Conservation (phyloP, 176 grass and related monocot genomes). For the Ananas comosus region DNA sequence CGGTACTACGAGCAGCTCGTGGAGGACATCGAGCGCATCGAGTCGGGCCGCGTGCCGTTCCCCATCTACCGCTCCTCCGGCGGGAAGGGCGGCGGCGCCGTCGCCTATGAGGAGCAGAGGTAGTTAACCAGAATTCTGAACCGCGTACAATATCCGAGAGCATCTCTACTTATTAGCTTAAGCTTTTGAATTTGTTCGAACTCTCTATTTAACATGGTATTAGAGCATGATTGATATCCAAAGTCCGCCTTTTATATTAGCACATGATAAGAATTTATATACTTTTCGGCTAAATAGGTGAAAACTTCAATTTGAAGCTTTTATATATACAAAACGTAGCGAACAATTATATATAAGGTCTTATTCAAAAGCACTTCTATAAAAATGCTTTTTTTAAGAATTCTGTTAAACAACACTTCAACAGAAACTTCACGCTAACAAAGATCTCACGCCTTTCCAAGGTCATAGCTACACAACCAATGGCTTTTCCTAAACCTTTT, state of each 20-base stretch:
- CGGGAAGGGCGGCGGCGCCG: not conserved
- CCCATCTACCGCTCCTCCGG: conserved; percentile 30
- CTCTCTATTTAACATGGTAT: not conserved
- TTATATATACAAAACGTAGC: too few species aligned
- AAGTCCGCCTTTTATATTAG: too few species aligned
- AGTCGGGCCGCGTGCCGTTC: conserved; percentile 44
- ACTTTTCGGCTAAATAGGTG: too few species aligned
- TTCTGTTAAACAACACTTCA: too few species aligned
- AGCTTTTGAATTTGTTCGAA: not conserved
- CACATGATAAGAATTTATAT: too few species aligned
- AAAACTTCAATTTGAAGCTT: too few species aligned
- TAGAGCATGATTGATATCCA: too few species aligned
- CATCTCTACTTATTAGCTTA: not conserved
- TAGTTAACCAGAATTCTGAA: not conserved
- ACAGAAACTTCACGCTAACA: not conserved
- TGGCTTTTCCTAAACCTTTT: not conserved
- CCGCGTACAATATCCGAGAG: not conserved
- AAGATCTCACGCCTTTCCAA: not conserved
- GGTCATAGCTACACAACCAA: not conserved
- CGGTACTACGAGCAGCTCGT: conserved; percentile 48
- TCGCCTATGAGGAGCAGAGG: conserved; percentile 40
- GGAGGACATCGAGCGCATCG: conserved; percentile 47
- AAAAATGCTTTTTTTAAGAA: too few species aligned
- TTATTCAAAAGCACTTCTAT: too few species aligned
- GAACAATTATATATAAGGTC: too few species aligned